These are phyloP conservation scores for Dactylis glomerata DNA, from an alignment of 176 grass and related monocot species.

Conservation along the genomic window DNA sequence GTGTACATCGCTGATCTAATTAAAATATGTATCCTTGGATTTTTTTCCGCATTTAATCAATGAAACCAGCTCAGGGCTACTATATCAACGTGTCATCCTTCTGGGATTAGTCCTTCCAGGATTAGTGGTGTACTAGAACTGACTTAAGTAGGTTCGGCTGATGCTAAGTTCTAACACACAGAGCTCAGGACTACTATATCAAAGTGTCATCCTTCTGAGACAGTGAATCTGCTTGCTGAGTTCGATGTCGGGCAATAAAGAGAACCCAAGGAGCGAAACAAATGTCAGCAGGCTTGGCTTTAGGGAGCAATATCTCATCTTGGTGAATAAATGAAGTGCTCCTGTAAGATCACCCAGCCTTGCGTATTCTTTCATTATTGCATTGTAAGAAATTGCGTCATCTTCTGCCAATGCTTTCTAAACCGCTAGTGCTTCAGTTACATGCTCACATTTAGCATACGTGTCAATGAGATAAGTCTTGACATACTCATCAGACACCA, in stretches of 20 bases:
- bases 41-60: neutral
- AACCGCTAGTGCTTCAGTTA: slow-evolving; percentile 35
- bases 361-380: slow-evolving; percentile 81
- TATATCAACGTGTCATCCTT: too few species aligned
- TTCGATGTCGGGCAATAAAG: slow-evolving; percentile 40
- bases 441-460: slow-evolving; percentile 68
- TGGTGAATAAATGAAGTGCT: slow-evolving; percentile 46
- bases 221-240: slow-evolving; percentile 68
- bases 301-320: slow-evolving; percentile 59
- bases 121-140: too few species aligned
- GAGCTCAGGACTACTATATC: too few species aligned
- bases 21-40: neutral
- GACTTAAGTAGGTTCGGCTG: too few species aligned
- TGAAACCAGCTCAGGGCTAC: too few species aligned
- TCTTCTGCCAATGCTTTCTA: slow-evolving; percentile 52
- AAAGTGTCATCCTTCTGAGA: too few species aligned
- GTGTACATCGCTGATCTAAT: neutral
- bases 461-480: slow-evolving; percentile 77
- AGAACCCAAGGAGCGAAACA: slow-evolving; percentile 57
- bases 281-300: slow-evolving; percentile 49
- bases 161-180: neutral
- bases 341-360: slow-evolving; percentile 45
- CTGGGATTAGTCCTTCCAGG: too few species aligned
- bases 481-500: slow-evolving; percentile 59
- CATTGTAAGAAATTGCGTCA: slow-evolving; percentile 58